These are phyloP conservation scores for Rubus parviflorus DNA, from an alignment of 306 rosid genomes.

Conservation along the genomic window DNA sequence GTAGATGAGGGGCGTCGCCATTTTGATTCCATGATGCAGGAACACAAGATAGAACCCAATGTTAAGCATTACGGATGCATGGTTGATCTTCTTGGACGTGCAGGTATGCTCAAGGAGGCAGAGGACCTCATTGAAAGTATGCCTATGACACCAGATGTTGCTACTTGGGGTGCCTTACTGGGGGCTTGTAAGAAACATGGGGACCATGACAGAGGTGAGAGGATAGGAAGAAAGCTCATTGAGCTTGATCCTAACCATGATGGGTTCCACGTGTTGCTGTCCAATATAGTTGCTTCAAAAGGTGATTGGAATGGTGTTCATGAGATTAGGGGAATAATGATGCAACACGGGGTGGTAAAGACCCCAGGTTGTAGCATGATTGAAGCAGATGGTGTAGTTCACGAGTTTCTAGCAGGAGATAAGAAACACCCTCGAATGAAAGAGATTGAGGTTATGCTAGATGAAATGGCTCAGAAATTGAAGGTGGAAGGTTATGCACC, in stretches of 20 bases:
- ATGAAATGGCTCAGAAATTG: constrained; percentile 55
- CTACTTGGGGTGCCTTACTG: constrained; percentile 87
- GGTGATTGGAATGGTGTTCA: constrained; percentile 75
- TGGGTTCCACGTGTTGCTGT: constrained; percentile 68
- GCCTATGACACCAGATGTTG: constrained; percentile 77
- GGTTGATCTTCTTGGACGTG: constrained; percentile 89
- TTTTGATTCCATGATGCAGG: constrained; percentile 57
- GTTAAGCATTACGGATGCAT: constrained; percentile 82
- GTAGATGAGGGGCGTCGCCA: constrained; percentile 70
- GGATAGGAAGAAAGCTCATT: constrained; percentile 70
- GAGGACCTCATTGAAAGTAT: constrained; percentile 67
- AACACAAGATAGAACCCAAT: constrained; percentile 65
- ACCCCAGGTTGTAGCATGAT: constrained; percentile 79
- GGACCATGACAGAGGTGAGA: constrained; percentile 67
- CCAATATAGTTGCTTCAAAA: constrained; percentile 79
- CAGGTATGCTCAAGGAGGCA: constrained; percentile 79
- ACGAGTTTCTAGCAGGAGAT: constrained; percentile 79
- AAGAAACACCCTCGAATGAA: constrained; percentile 56
- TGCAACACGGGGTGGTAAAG: constrained; percentile 65
- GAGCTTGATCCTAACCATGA: constrained; percentile 80
- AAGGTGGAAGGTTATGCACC: constrained; percentile 76
- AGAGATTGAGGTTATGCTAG: constrained; percentile 63
- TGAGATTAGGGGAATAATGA: constrained; percentile 63
- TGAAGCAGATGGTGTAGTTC: constrained; percentile 67
- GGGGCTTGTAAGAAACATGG: constrained; percentile 78